Evolutionary conservation across 2,329 filamentous ascomycete species (phyloP).

Genomic region (Fusarium oxysporum): DNA sequence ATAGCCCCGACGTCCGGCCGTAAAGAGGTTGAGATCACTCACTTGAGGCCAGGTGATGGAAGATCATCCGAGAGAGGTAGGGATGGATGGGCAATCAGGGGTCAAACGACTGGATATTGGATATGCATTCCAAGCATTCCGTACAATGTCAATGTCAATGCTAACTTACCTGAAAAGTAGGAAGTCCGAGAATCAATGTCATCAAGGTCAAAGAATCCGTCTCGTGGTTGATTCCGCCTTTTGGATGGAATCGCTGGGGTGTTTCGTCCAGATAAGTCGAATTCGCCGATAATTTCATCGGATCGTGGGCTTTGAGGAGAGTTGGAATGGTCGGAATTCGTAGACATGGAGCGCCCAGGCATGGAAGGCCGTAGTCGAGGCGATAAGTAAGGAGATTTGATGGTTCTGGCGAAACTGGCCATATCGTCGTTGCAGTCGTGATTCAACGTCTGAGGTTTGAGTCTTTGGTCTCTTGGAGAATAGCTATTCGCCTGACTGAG

Average conservation of each 20-base stretch:
- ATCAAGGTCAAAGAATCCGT: conserved; percentile 33
- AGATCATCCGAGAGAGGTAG: conserved; percentile 21
- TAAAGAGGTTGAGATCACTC: conserved; percentile 10
- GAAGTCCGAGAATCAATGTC: conserved; percentile 19
- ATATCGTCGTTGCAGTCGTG: conserved; percentile 48
- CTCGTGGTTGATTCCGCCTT: conserved; percentile 17
- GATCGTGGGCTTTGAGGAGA: conserved; percentile 45
- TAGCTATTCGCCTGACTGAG: conserved; percentile 29
- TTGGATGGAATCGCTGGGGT: conserved; percentile 42
- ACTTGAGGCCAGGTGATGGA: conserved; percentile 29
- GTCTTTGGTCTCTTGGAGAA: conserved; percentile 14
- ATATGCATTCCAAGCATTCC: conserved; percentile 27
- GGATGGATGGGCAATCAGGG: conserved; percentile 5
- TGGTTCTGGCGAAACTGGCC: conserved; percentile 62
- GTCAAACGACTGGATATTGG: conserved; percentile 7
- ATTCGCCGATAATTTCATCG: conserved; percentile 48
- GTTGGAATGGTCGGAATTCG: conserved; percentile 57
- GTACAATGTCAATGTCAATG: background rate
- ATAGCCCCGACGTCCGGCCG: conserved; percentile 4
- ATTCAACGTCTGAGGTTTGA: conserved; percentile 22
- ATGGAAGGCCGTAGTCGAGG: conserved; percentile 58
- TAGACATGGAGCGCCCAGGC: conserved; percentile 58
- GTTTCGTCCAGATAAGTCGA: conserved; percentile 44
- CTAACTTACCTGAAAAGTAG: conserved; percentile 30
- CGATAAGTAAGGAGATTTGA: conserved; percentile 60